Evolutionary conservation across 257 asterid genomes (phyloP).

Genomic region (Capsicum baccatum): DNA sequence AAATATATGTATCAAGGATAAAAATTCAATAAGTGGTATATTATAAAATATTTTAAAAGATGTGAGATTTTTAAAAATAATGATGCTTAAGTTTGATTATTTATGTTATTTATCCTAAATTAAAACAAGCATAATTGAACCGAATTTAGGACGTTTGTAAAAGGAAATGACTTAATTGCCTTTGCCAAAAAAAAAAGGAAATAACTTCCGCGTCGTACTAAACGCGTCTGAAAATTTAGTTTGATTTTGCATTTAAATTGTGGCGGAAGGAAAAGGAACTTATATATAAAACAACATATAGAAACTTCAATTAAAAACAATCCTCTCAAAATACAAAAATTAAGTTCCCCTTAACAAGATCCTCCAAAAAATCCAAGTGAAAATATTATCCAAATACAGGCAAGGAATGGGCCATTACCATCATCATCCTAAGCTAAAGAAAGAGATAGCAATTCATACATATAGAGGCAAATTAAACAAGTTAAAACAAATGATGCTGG

Average conservation of each 20-base stretch:
- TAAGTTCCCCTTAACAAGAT: slow-evolving; percentile 15
- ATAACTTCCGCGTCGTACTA: neutral
- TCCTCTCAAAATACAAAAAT: slow-evolving; percentile 22
- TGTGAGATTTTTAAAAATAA: no score
- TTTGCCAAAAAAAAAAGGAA: neutral
- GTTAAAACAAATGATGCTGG: slow-evolving; percentile 8
- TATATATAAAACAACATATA: neutral
- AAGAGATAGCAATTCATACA: slow-evolving; percentile 18
- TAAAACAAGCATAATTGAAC: neutral
- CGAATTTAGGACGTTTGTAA: neutral
- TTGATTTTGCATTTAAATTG: neutral
- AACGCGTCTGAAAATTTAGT: neutral
- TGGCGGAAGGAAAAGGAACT: neutral
- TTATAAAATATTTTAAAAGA: no score
- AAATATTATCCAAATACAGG: slow-evolving; percentile 1
- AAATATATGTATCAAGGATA: no score
- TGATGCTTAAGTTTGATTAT: no score
- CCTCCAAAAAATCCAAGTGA: slow-evolving; percentile 23
- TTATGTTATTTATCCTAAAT: no score
- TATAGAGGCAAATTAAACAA: neutral
- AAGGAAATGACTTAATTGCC: no score
- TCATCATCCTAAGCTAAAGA: slow-evolving; percentile 12
- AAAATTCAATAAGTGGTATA: no score
- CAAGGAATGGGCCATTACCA: neutral
- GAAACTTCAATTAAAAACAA: neutral